Evolutionary conservation across 768 basidiomycete genomes (phyloP), one percentile per base, ranked within the genome.

Genomic region (Cyclocybe aegerita): DNA sequence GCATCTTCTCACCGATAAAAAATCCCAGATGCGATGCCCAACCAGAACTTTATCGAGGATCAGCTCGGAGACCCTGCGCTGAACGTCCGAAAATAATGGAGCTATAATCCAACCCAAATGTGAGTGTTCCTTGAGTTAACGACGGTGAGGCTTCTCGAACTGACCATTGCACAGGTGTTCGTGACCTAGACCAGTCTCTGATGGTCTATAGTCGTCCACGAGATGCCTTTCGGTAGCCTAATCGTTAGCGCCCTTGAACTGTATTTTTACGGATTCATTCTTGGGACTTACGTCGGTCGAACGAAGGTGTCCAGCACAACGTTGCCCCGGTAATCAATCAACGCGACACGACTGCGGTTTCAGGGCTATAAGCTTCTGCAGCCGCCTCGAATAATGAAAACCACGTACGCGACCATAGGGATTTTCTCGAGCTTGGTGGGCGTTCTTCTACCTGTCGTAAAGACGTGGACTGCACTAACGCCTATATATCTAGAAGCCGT

Each of bases 11-110:
- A 79, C 81, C 42, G 80, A 80, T 51, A 82, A 63, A 54, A 79
- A 75, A 37, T 71, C 66, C 80, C 80, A 82, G 14, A 82, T 60
- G 31, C 70, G 65, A 57, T 83, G 75, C n/a, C 82, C 81, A n/a
- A 83, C 70, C 23, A 83, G 61, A 12, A 82, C 73, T 56, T 78
- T 81, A 50, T 70, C 66, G 12, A 59, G 63, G 43, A 82, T 70
- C 39, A 77, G 55, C n/a, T 59, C 57, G 9, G 72, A 68, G 7
- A 81, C 76, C 7, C 63, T 68, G 34, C 66, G 56, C 58, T 78
- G 79, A 8, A 82, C 75, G 47, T 76, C 70, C 32, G 66, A 62
- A 60, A 82, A 82, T n/a, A 58, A 47, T 5, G 77, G 76, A n/a
- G 77, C 81, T 81, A 54, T 12, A 58, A 37, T 39, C 12, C 17